Base-by-base conservation (phyloP, 352 stramenopile genomes). In the Globisporangium abappressorium region DNA sequence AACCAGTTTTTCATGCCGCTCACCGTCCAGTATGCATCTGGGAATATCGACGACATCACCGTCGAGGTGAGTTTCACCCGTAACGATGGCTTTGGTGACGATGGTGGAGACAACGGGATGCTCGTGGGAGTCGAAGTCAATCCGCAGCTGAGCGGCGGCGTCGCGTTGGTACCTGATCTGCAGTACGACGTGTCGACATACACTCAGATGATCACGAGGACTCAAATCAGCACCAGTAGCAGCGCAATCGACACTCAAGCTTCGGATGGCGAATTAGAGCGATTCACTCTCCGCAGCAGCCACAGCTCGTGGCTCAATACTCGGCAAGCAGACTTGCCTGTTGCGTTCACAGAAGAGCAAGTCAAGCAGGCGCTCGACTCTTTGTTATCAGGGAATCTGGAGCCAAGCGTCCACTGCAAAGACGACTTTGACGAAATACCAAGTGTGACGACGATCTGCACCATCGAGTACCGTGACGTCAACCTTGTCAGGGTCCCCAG, bases 61-160 rank as follows among this genome's bases (percentile, higher is more conserved):
- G 63, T 68, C 15, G 62, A 66, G 20, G 5, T 77, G 64, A 60
- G 72, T 26, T 65, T 70, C 14, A 22, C 1, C 18, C 43, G 22
- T 22, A 49, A 49, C 43, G 18, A 49, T 49, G 49, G 33, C 5
- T 47, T 67, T 24, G 30, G 36, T 28, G 47, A n/a, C 20, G 55
- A 72, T 41, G 22, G 33, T 57, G 18, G 14, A 20, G 34, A 65
- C 38, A 56, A 73, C 36, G 68, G 71, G 2, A 68, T 70, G 62
- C 30, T 81, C 24, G 12, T 81, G 34, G 72, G 69, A 7, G 46
- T 81, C 14, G 72, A 73, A 30, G 53, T 15, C 59, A 41, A 53
- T 20, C 18, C 26, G 15, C 41, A 34, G 4, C 26, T n/a, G 41
- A 64, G 28, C 43, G 46, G 43, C 22, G 43, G 38, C 2, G 18